A percentile compares a stretch with the other conserved stretches of the same genome.
These are phyloP conservation scores for Neonectria hederae DNA, from an alignment of 2,329 filamentous ascomycete species.

Conservation along the genomic window DNA sequence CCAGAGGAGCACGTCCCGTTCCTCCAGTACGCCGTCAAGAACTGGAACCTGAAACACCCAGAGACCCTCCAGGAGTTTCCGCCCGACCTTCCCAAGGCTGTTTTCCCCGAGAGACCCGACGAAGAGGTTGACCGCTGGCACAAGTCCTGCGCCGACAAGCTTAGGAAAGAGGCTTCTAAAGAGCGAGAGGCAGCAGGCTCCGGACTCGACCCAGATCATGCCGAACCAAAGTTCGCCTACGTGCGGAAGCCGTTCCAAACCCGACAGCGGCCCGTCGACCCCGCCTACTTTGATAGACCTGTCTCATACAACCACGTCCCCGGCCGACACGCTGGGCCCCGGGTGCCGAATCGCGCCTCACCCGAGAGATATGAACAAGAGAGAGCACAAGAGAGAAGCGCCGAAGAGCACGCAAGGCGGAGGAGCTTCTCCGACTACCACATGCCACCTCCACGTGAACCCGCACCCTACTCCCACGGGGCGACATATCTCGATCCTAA, in stretches of 20 bases:
- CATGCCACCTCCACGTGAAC: conserved; percentile 47
- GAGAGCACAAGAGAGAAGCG: conserved; percentile 45
- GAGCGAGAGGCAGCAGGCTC: conserved; percentile 47
- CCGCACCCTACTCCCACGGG: conserved; percentile 41
- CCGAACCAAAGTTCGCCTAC: conserved; percentile 51
- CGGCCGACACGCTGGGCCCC: conserved; percentile 46
- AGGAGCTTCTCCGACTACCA: conserved; percentile 63
- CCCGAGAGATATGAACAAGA: conserved; percentile 46
- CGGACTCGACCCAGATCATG: conserved; percentile 43
- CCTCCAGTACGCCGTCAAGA: conserved; percentile 79
- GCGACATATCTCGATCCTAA: conserved; percentile 49
- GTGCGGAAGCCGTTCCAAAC: conserved; percentile 45
- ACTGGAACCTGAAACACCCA: conserved; percentile 80
- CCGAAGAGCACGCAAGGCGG: conserved; percentile 55
- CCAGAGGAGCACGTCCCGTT: conserved; percentile 90
- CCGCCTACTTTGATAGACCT: conserved; percentile 47
- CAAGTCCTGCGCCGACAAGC: conserved; percentile 74
- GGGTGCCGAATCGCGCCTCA: conserved; percentile 44
- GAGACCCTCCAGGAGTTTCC: conserved; percentile 77
- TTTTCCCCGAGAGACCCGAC: conserved; percentile 79
- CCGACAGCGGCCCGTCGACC: conserved; percentile 44
- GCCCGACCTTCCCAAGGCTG: conserved; percentile 63
- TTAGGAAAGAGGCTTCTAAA: conserved; percentile 68
- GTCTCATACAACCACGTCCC: conserved; percentile 54
- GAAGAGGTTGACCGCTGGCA: conserved; percentile 89